These are phyloP conservation scores for Candida nanaspora DNA, from an alignment of 805 yeast genomes.

Conservation along the genomic window DNA sequence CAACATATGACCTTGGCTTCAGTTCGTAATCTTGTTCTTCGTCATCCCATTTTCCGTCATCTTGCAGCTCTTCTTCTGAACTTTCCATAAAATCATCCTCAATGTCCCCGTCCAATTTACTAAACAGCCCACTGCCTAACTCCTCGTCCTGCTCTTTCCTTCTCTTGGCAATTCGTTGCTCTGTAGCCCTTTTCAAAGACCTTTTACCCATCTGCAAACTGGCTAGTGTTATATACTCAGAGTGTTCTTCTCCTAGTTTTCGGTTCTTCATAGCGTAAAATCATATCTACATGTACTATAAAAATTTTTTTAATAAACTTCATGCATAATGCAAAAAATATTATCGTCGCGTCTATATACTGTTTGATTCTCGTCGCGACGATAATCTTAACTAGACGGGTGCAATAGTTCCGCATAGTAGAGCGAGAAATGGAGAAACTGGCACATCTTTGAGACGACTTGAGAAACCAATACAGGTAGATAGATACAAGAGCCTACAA, in stretches of 20 bases:
- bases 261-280: too few species aligned
- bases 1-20: conserved; percentile 51
- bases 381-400: background rate
- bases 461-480: too few species aligned
- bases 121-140: conserved; percentile 30
- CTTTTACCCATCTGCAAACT: conserved; percentile 20
- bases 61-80: conserved; percentile 8
- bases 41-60: conserved; percentile 48
- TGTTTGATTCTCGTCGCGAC: too few species aligned
- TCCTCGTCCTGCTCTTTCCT: conserved; percentile 37
- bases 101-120: conserved; percentile 5
- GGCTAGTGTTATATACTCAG: too few species aligned
- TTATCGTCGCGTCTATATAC: too few species aligned
- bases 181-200: conserved; percentile 8
- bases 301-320: too few species aligned
- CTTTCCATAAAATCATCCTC: conserved; percentile 12
- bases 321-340: too few species aligned
- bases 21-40: conserved; percentile 76
- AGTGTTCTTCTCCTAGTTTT: too few species aligned
- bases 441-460: background rate
- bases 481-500: too few species aligned
- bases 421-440: background rate
- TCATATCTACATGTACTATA: too few species aligned
- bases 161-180: conserved; percentile 20
- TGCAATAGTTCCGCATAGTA: background rate